Percentiles rank a stretch among this genome's conserved stretches.
These are phyloP conservation scores for Neurospora intermedia DNA, from an alignment of 495 filamentous ascomycete species.

Conservation along the genomic window DNA sequence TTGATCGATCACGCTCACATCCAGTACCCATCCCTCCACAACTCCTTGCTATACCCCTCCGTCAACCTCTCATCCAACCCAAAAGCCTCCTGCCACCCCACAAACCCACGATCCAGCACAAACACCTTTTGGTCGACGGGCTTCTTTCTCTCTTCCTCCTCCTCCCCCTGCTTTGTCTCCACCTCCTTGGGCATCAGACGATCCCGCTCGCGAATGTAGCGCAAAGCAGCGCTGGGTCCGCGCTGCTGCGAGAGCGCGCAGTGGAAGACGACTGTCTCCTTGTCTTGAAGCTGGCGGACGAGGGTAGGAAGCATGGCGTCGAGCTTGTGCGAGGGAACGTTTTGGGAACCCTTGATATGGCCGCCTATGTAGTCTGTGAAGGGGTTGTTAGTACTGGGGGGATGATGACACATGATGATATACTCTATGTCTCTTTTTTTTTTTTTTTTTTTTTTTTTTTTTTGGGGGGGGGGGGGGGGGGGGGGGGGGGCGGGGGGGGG, in stretches of 20 bases:
- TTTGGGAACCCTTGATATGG: slow-evolving; percentile 68
- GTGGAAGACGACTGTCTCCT: slow-evolving; percentile 84
- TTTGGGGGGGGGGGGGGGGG: too few species aligned
- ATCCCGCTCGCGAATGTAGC: slow-evolving; percentile 57
- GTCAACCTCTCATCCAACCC: slow-evolving; percentile 73
- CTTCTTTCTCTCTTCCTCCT: slow-evolving; percentile 6
- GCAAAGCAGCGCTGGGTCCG: slow-evolving; percentile 57
- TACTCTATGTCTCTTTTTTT: background rate
- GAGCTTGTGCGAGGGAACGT: slow-evolving; percentile 63
- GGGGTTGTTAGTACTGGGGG: background rate
- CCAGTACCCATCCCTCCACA: slow-evolving; percentile 64
- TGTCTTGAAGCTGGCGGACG: slow-evolving; percentile 63
- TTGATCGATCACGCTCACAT: background rate
- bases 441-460: too few species aligned
- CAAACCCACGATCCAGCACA: slow-evolving; percentile 79
- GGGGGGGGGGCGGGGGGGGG: too few species aligned
- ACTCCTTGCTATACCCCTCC: slow-evolving; percentile 72
- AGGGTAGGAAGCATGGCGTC: slow-evolving; percentile 73
- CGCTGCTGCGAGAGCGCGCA: slow-evolving; percentile 90
- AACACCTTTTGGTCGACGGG: slow-evolving; percentile 55
- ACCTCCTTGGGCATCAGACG: slow-evolving; percentile 23
- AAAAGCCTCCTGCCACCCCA: slow-evolving; percentile 83
- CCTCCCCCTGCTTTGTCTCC: slow-evolving; percentile 6
- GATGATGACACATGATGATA: background rate
- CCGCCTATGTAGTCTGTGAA: slow-evolving; percentile 79